Conservation (phyloP, 108 stramenopile species). For the Cyclotella cryptica region DNA sequence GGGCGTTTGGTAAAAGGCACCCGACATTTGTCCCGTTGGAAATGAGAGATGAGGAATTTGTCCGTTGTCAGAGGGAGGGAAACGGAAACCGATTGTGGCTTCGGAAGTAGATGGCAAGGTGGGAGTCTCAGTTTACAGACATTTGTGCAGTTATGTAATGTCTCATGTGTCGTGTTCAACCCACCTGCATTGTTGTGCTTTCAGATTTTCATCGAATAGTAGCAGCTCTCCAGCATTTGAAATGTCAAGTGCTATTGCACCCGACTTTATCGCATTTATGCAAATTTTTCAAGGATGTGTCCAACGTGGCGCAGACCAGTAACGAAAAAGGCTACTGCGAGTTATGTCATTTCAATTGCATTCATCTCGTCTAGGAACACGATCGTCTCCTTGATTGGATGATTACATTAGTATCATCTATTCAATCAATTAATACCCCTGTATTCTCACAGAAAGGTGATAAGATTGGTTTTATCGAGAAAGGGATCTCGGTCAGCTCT, state of each 20-base stretch:
- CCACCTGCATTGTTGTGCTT: too few species aligned
- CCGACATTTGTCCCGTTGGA: slow-evolving; percentile 40
- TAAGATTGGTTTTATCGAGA: slow-evolving; percentile 74
- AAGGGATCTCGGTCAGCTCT: slow-evolving; percentile 71
- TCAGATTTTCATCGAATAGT: too few species aligned
- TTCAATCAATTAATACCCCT: slow-evolving; percentile 8
- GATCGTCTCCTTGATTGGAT: slow-evolving; percentile 66
- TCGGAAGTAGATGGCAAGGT: slow-evolving; percentile 6
- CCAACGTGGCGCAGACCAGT: slow-evolving; percentile 1
- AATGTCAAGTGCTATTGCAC: too few species aligned
- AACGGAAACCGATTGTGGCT: slow-evolving; percentile 12
- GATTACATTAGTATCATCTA: slow-evolving; percentile 78
- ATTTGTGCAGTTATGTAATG: too few species aligned
- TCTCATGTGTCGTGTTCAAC: too few species aligned
- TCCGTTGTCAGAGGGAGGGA: slow-evolving; percentile 19
- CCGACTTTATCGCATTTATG: slow-evolving; percentile 2
- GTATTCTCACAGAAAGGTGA: slow-evolving; percentile 20
- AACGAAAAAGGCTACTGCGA: slow-evolving; percentile 23
- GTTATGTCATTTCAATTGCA: slow-evolving; percentile 10
- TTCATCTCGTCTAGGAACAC: slow-evolving; percentile 56
- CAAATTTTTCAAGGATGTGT: slow-evolving; percentile 24
- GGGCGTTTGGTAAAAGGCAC: slow-evolving; percentile 18
- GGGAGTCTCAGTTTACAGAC: too few species aligned
- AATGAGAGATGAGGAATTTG: slow-evolving; percentile 38
- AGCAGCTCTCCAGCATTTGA: neutral